These are phyloP conservation scores for Microdochium bolleyi DNA, from an alignment of 2,329 filamentous ascomycete species.

Conservation along the genomic window DNA sequence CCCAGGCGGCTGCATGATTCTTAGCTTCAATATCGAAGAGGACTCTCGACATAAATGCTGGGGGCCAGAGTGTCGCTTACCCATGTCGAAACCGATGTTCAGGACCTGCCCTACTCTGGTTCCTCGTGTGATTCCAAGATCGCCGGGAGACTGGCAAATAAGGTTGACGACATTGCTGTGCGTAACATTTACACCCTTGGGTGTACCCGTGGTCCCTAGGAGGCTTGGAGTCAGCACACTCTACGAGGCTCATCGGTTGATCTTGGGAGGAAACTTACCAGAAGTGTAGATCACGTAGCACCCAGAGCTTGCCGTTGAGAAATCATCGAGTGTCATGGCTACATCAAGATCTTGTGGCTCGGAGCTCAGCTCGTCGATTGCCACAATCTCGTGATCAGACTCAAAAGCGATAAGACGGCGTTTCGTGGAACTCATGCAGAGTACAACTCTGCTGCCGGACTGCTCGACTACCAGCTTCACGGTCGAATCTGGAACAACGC, in stretches of 20 bases:
- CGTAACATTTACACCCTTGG: conserved; percentile 50
- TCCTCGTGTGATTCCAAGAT: conserved; percentile 39
- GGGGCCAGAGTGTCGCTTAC: conserved; percentile 25
- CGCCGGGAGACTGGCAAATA: conserved; percentile 40
- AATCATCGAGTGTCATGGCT: conserved; percentile 4
- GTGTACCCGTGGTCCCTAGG: conserved; percentile 39
- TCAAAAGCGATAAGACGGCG: not conserved
- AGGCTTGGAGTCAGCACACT: conserved; percentile 8
- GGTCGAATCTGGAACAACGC: conserved; percentile 38
- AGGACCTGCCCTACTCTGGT: conserved; percentile 46
- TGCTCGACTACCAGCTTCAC: conserved; percentile 41
- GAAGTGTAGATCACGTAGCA: conserved; percentile 46
- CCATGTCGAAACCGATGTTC: conserved; percentile 55
- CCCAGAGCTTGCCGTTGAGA: conserved; percentile 14
- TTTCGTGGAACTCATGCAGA: conserved; percentile 33
- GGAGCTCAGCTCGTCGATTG: conserved; percentile 11
- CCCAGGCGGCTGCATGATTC: conserved; percentile 42
- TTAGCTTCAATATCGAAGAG: conserved; percentile 1
- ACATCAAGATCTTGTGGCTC: conserved; percentile 14
- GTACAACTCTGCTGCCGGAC: conserved; percentile 31
- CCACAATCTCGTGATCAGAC: conserved; percentile 20
- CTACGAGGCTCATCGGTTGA: not conserved
- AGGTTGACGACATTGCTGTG: conserved; percentile 48
- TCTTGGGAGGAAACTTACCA: conserved; percentile 13
- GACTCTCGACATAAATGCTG: conserved; percentile 2